Percentiles rank a stretch among this genome's conserved stretches.
Evolutionary conservation across 441 rosid species (phyloP).

Genomic region (Geranium incanum): DNA sequence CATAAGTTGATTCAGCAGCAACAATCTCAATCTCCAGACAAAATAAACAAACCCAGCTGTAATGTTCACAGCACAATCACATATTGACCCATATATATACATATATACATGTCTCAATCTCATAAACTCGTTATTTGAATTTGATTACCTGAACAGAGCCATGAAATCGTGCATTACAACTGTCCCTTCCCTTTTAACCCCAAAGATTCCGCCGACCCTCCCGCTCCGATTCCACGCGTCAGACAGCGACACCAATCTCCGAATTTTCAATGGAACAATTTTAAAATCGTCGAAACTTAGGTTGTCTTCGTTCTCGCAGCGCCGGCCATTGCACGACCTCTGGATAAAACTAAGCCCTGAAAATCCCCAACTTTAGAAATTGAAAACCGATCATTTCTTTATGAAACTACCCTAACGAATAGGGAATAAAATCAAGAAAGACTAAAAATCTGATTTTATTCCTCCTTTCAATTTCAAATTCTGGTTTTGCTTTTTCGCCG

Average conservation of each 20-base stretch:
- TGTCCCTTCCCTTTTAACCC: conserved; percentile 15
- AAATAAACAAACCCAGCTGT: conserved; percentile 17
- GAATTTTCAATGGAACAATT: no score
- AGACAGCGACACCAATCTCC: conserved; percentile 8
- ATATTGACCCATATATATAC: not conserved
- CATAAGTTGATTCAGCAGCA: not conserved
- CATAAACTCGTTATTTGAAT: not conserved
- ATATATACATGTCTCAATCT: no score
- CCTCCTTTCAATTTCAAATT: conserved; percentile 4
- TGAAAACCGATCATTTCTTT: no score
- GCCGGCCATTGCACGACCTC: conserved; percentile 41
- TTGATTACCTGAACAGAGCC: conserved; percentile 34
- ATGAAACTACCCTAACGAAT: not conserved
- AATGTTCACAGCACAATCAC: conserved; percentile 1
- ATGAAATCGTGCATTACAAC: conserved; percentile 10
- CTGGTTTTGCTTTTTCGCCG: not conserved
- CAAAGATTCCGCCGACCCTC: conserved; percentile 33
- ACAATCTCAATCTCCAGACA: not conserved
- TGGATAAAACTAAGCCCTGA: not conserved
- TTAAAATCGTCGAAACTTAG: not conserved
- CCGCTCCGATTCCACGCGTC: conserved; percentile 23
- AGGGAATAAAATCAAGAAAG: conserved; percentile 28
- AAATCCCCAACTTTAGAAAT: not conserved
- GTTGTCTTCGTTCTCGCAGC: not conserved
- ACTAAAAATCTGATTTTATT: conserved; percentile 29